These are phyloP conservation scores for Lactifluus piperatus DNA, from an alignment of 768 basidiomycete genomes.

Conservation along the genomic window DNA sequence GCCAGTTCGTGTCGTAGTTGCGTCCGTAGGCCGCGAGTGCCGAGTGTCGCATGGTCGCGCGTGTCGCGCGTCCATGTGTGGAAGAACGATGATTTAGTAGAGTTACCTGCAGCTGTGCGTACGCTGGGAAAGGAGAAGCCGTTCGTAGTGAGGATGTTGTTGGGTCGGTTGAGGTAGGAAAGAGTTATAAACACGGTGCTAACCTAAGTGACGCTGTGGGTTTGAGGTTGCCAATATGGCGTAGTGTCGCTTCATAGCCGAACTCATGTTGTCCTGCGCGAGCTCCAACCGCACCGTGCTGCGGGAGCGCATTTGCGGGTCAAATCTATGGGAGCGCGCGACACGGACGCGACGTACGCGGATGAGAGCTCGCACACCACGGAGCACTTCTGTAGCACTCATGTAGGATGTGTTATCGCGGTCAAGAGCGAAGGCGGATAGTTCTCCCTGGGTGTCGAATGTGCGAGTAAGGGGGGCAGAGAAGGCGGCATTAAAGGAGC, in stretches of 20 bases:
- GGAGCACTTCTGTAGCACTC: constrained; percentile 54
- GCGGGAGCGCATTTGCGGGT: background rate
- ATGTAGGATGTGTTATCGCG: constrained; percentile 76
- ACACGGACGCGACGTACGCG: constrained; percentile 50
- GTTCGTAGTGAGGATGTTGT: background rate
- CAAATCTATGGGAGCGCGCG: constrained; percentile 8
- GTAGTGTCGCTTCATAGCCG: constrained; percentile 72
- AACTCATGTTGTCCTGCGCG: constrained; percentile 57
- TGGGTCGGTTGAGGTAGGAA: background rate
- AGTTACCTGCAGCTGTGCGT: constrained; percentile 72
- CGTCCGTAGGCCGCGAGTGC: constrained; percentile 51
- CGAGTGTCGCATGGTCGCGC: constrained; percentile 58
- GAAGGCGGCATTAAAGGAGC: constrained; percentile 67
- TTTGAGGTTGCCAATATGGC: constrained; percentile 63
- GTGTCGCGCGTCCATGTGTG: constrained; percentile 73
- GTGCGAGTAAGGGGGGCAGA: constrained; percentile 50
- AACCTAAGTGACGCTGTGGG: constrained; percentile 80
- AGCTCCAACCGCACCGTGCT: constrained; percentile 6
- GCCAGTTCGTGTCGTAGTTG: constrained; percentile 65
- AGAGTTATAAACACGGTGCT: constrained; percentile 12
- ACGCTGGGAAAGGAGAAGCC: constrained; percentile 44
- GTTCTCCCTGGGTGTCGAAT: constrained; percentile 60
- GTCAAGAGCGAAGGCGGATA: constrained; percentile 66
- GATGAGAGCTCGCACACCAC: constrained; percentile 57
- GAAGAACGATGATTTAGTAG: constrained; percentile 74